phyloP scores from a whole-genome alignment of 2,329 filamentous ascomycete genomes.

The Lithohypha guttulata region DNA sequence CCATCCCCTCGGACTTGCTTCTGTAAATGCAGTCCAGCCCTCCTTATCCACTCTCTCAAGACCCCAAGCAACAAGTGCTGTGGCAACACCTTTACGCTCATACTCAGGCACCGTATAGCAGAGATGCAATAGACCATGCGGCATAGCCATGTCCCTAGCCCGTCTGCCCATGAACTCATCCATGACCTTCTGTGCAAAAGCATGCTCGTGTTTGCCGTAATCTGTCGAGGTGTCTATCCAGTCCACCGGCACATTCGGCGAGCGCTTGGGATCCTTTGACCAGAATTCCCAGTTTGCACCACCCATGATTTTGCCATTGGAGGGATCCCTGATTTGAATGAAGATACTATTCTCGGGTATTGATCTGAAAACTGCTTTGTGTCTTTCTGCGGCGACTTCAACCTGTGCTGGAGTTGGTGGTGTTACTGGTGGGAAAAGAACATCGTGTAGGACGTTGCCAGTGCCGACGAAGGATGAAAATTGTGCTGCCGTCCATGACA shows the following conservation, averaged over 20 bases:
- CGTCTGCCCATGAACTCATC: background rate
- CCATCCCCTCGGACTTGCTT: background rate
- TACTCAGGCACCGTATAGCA: constrained; percentile 1
- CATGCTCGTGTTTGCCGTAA: background rate
- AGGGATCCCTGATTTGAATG: background rate
- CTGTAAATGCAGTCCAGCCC: background rate
- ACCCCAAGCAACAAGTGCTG: background rate
- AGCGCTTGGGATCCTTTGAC: background rate
- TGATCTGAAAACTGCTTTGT: background rate
- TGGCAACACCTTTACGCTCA: background rate
- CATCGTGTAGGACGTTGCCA: background rate
- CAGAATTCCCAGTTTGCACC: background rate
- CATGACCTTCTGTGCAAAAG: background rate
- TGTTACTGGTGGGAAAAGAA: background rate
- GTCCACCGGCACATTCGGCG: background rate
- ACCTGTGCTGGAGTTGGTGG: background rate
- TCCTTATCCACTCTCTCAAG: background rate
- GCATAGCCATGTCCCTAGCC: background rate
- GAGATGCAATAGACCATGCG: background rate
- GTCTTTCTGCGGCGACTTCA: background rate
- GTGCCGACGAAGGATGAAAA: background rate
- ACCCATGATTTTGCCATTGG: background rate
- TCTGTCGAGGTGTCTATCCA: background rate
- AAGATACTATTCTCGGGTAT: background rate
- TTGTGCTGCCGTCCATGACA: background rate